Percentiles rank a stretch among this genome's conserved stretches.
Conservation (phyloP, 106 monocot genomes). For the Dioscorea alata region DNA sequence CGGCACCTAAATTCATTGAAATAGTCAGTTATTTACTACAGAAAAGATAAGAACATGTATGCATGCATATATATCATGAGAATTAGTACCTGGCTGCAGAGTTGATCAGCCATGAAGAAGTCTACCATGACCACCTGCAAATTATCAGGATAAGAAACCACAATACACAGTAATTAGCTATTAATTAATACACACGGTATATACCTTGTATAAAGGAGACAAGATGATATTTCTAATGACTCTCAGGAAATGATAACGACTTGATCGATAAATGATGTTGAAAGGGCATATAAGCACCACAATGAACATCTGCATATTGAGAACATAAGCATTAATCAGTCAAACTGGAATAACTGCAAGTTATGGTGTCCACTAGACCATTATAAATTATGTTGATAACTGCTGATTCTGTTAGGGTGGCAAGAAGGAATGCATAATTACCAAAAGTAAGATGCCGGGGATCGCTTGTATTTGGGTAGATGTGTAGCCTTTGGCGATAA, state of each 20-base stretch:
- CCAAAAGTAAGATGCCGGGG: slow-evolving; percentile 68
- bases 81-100: slow-evolving; percentile 86
- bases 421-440: slow-evolving; percentile 14
- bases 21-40: background rate
- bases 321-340: too few relatives aligned
- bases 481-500: slow-evolving; percentile 44
- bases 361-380: too few relatives aligned
- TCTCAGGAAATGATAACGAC: slow-evolving; percentile 64
- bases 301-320: slow-evolving; percentile 46
- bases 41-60: background rate
- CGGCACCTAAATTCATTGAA: slow-evolving; percentile 59
- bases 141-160: background rate
- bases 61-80: background rate
- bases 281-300: slow-evolving; percentile 69
- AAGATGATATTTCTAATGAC: slow-evolving; percentile 82
- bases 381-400: too few relatives aligned
- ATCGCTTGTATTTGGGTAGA: slow-evolving; percentile 55
- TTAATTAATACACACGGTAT: background rate
- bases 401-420: background rate
- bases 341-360: too few relatives aligned
- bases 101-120: slow-evolving; percentile 99
- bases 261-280: slow-evolving; percentile 52
- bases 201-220: slow-evolving; percentile 90
- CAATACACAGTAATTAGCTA: background rate
- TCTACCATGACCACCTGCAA: slow-evolving; percentile 94